Evolutionary conservation across 2,329 filamentous ascomycete species (phyloP).

Genomic region (Ophiobolus disseminans): DNA sequence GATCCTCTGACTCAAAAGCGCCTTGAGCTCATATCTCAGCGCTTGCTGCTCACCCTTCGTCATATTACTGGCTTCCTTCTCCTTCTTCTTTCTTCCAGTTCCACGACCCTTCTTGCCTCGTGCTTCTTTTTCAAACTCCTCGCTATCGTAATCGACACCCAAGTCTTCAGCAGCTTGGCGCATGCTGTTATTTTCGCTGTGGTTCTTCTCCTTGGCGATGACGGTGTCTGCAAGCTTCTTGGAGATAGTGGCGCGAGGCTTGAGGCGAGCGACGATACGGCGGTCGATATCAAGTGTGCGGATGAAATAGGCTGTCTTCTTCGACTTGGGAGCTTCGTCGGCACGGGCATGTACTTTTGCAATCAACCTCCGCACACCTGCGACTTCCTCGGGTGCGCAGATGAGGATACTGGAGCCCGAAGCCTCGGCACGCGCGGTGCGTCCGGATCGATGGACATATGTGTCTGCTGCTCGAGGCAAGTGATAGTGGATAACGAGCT

Average conservation of each 20-base stretch:
- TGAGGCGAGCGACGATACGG: slow-evolving; percentile 76
- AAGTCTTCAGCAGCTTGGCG: slow-evolving; percentile 86
- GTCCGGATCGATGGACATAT: slow-evolving; percentile 94
- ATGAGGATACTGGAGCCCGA: slow-evolving; percentile 84
- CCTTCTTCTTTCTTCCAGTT: slow-evolving; percentile 74
- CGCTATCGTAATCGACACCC: slow-evolving; percentile 90
- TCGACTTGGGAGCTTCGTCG: slow-evolving; percentile 56
- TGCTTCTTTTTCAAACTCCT: slow-evolving; percentile 73
- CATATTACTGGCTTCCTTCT: slow-evolving; percentile 71
- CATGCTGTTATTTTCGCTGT: slow-evolving; percentile 84
- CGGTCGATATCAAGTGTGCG: slow-evolving; percentile 84
- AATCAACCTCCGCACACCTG: slow-evolving; percentile 80
- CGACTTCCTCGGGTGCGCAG: slow-evolving; percentile 89
- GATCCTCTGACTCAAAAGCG: slow-evolving; percentile 73
- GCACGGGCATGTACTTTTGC: slow-evolving; percentile 80
- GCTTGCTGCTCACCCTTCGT: slow-evolving; percentile 76
- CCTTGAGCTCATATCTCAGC: slow-evolving; percentile 74
- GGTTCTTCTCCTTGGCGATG: slow-evolving; percentile 86
- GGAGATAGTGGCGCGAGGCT: slow-evolving; percentile 78
- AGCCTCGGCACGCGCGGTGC: slow-evolving; percentile 83
- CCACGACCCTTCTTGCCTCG: slow-evolving; percentile 68
- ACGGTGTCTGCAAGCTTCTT: slow-evolving; percentile 84
- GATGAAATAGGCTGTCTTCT: slow-evolving; percentile 70
- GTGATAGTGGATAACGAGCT: slow-evolving; percentile 94
- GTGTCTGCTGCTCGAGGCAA: slow-evolving; percentile 88